A percentile compares a stretch with the other conserved stretches of the same genome.
Conservation (phyloP, 148 eudicot species). For the Heliamphora exappendiculata region DNA sequence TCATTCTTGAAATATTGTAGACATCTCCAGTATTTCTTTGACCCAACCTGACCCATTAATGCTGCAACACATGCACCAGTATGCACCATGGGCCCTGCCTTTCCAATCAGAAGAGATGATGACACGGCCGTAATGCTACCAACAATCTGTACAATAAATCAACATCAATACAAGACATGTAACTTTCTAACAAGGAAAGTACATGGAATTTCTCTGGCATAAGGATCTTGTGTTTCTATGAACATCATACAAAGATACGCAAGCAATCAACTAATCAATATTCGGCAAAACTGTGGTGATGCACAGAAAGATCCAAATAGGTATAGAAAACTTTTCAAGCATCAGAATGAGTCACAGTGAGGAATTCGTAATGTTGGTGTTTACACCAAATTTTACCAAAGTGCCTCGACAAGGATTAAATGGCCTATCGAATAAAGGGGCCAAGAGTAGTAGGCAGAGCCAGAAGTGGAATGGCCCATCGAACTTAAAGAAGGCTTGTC, state of each 20-base stretch:
- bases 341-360: not conserved
- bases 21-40: conserved; percentile 85
- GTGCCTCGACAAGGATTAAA: no score
- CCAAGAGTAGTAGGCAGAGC: no score
- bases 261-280: not conserved
- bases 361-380: no score
- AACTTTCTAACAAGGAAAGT: not conserved
- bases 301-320: not conserved
- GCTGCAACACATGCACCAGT: conserved; percentile 73
- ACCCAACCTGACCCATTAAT: conserved; percentile 74
- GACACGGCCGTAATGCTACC: conserved; percentile 85
- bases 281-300: not conserved
- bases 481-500: no score
- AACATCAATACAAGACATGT: conserved; percentile 7
- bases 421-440: no score
- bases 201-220: not conserved
- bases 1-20: conserved; percentile 73
- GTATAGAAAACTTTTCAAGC: not conserved
- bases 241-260: not conserved
- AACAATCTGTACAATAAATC: conserved; percentile 46
- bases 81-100: conserved; percentile 98
- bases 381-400: no score
- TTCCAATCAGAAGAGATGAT: conserved; percentile 74
- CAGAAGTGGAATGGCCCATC: no score
- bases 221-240: not conserved